Conservation (phyloP, 495 filamentous ascomycete species). For the Lophiostoma macrostomum region DNA sequence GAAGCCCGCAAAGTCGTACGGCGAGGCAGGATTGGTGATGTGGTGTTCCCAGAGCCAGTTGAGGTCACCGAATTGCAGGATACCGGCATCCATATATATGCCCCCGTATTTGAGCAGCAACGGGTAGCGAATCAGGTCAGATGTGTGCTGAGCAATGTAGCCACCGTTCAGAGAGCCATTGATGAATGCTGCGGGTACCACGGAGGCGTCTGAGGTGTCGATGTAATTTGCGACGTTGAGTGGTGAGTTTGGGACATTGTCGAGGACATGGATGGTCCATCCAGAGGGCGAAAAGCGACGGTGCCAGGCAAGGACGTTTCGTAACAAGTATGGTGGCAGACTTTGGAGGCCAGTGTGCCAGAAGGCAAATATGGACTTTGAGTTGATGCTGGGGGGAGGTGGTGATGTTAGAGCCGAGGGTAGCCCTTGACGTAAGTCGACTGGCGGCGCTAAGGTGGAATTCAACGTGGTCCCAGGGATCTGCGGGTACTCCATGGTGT, state of each 20-base stretch:
- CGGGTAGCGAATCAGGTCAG: slow-evolving; percentile 56
- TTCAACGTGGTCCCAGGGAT: too few relatives aligned
- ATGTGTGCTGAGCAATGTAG: slow-evolving; percentile 52
- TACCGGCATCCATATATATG: slow-evolving; percentile 54
- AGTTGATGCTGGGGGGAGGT: background rate
- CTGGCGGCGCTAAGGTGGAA: too few relatives aligned
- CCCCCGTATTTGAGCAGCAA: slow-evolving; percentile 55
- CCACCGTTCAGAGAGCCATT: slow-evolving; percentile 48
- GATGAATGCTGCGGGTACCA: slow-evolving; percentile 50
- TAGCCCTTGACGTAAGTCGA: too few relatives aligned
- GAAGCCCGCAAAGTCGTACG: slow-evolving; percentile 49
- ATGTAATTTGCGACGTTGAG: slow-evolving; percentile 50
- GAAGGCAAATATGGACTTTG: slow-evolving; percentile 38
- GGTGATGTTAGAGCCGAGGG: background rate
- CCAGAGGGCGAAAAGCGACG: slow-evolving; percentile 50
- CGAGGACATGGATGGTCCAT: slow-evolving; percentile 53
- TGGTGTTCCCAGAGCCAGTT: slow-evolving; percentile 51
- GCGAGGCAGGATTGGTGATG: slow-evolving; percentile 46
- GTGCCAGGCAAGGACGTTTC: slow-evolving; percentile 56
- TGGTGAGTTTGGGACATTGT: slow-evolving; percentile 44
- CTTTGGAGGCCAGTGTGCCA: slow-evolving; percentile 49
- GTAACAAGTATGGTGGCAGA: slow-evolving; percentile 53
- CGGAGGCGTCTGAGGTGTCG: slow-evolving; percentile 42
- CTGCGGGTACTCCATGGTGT: too few relatives aligned
- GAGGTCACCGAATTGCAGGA: slow-evolving; percentile 56